These are phyloP conservation scores for Carallia pectinifolia DNA, from an alignment of 345 rosid species.

Conservation along the genomic window DNA sequence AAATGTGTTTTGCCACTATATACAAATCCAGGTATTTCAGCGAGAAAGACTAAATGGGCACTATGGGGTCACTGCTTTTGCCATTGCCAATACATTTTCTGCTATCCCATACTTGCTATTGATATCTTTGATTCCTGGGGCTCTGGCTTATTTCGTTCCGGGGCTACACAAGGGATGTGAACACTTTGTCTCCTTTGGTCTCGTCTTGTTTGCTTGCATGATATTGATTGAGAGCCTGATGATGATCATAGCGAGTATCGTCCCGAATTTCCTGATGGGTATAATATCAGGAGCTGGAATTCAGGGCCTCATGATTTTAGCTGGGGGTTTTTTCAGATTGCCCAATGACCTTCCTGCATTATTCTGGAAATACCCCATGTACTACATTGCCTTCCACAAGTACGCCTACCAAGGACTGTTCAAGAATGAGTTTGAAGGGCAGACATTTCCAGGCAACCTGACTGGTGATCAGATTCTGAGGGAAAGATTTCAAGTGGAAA, in stretches of 20 bases:
- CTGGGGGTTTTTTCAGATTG: slow-evolving; percentile 49
- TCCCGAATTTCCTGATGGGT: slow-evolving; percentile 54
- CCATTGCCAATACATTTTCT: slow-evolving; percentile 44
- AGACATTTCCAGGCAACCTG: slow-evolving; percentile 8
- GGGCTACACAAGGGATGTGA: slow-evolving; percentile 38
- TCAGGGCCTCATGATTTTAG: slow-evolving; percentile 48
- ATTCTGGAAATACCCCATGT: slow-evolving; percentile 47
- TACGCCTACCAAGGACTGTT: slow-evolving; percentile 16
- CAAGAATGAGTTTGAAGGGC: slow-evolving; percentile 38
- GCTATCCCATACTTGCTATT: slow-evolving; percentile 38
- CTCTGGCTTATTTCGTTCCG: slow-evolving; percentile 29
- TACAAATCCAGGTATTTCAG: slow-evolving; percentile 35
- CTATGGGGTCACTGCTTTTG: slow-evolving; percentile 40
- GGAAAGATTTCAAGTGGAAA: slow-evolving; percentile 39
- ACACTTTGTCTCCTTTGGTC: slow-evolving; percentile 36
- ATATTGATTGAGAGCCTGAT: slow-evolving; percentile 52
- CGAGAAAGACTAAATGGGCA: slow-evolving; percentile 62
- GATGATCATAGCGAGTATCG: slow-evolving; percentile 51
- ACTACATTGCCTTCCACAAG: slow-evolving; percentile 37
- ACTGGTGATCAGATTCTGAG: slow-evolving; percentile 39
- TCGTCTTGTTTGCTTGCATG: slow-evolving; percentile 37
- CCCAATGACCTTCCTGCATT: slow-evolving; percentile 43
- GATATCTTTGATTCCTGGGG: slow-evolving; percentile 45
- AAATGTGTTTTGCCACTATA: not conserved
- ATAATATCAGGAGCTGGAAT: slow-evolving; percentile 52